Evolutionary conservation across 129 eudicot genomes (phyloP), one percentile per base, ranked within the genome.

Genomic region (Escallonia rubra): DNA sequence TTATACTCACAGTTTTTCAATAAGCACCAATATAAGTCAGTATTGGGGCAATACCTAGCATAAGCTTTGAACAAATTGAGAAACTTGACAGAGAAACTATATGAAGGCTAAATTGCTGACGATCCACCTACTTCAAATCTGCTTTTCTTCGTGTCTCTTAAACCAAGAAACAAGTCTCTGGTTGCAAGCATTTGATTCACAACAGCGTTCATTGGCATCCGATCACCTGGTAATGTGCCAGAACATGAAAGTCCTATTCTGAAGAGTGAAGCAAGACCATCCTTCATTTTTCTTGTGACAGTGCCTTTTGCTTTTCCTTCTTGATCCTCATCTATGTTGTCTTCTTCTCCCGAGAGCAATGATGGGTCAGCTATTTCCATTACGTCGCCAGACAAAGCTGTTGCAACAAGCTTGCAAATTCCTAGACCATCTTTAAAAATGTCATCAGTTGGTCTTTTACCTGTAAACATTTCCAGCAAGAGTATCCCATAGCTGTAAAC

Each of bases 401-500:
- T 51, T 41, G 65, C 23, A 14, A 65, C 62, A 13, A 47, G n/a
- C 59, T 40, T 6, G 41, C 56, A 52, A 50, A 73, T 53, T 40
- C 43, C 66, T 15, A 57, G 44, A 12, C 72, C 66, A n/a, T 54
- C 65, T 58, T 46, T 58, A n/a, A 73, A 65, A 15, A 59, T 70
- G 34, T 76, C 61, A 13, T 75, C 70, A 7, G 81, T 76, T 14
- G 81, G 81, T 46, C 66, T 76, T 73, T 76, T 76, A 7, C 81
- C 72, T 1, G 76, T 76, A 48, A 76, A 64, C 72, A 76, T 59
- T 65, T 76, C 81, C 59, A 76, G 45, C 43, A 76, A 57, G 62
- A 76, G 66, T 51, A 76, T 76, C 53, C 81, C 81, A 14, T 53
- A 76, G 48, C 81, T 76, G 44, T 75, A 75, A 4, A 75, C 80